Conservation (phyloP, 2,329 filamentous ascomycete species). For the Fusarium robinianum region DNA sequence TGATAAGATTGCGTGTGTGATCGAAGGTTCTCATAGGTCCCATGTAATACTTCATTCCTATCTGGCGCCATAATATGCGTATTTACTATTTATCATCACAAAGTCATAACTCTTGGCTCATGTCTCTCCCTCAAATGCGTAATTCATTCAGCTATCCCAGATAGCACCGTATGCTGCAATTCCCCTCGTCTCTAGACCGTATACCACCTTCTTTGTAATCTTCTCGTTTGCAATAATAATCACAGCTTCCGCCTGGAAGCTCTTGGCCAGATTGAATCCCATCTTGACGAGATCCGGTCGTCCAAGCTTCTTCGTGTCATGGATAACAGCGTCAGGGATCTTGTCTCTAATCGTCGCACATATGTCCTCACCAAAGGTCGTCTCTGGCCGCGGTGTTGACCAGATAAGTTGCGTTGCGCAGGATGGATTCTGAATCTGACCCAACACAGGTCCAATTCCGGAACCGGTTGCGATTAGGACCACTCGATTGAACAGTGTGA, state of each 20-base stretch:
- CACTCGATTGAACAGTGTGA: constrained; percentile 67
- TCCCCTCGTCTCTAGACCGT: constrained; percentile 67
- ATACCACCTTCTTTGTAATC: constrained; percentile 70
- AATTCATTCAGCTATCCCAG: constrained; percentile 58
- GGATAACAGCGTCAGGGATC: constrained; percentile 66
- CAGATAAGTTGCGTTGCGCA: constrained; percentile 66
- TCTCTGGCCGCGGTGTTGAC: constrained; percentile 65
- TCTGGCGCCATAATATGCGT: no score
- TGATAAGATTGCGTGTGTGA: no score
- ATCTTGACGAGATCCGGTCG: constrained; percentile 60
- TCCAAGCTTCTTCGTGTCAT: constrained; percentile 65
- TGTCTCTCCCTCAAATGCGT: no score
- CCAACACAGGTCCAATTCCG: constrained; percentile 71
- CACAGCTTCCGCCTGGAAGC: constrained; percentile 67
- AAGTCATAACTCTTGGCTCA: no score
- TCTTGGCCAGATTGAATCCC: constrained; percentile 58
- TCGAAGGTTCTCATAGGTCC: no score
- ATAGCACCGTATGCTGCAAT: constrained; percentile 73
- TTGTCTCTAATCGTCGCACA: constrained; percentile 58
- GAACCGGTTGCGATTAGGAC: constrained; percentile 74
- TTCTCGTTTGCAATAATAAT: constrained; percentile 73
- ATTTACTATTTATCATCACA: no score
- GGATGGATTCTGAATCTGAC: constrained; percentile 57
- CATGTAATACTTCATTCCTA: no score
- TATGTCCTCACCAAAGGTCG: constrained; percentile 65